These are phyloP conservation scores for Tulasnella sp. DNA, from an alignment of 768 basidiomycete species.

Conservation along the genomic window DNA sequence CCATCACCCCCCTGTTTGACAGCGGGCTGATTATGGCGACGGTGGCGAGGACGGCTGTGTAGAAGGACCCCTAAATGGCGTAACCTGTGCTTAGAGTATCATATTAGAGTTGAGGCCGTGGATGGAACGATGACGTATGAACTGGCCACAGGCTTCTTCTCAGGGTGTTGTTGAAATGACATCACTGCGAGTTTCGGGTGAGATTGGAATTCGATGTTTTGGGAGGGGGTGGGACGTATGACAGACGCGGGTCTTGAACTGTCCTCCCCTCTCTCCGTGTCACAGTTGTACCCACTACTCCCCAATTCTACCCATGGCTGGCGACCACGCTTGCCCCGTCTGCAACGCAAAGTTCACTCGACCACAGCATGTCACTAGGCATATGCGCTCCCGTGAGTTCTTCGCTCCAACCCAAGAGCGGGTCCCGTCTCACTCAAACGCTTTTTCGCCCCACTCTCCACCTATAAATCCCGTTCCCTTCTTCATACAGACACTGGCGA, in stretches of 20 bases:
- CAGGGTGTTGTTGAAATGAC: neutral
- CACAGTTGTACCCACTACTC: neutral
- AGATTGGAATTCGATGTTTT: neutral
- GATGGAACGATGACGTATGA: neutral
- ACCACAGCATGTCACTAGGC: conserved; percentile 80
- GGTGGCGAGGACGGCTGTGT: conserved; percentile 18
- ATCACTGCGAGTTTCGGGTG: neutral
- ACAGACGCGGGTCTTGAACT: no score
- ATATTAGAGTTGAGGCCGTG: neutral
- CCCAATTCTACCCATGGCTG: conserved; percentile 41
- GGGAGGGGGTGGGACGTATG: neutral
- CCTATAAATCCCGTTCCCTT: conserved; percentile 3
- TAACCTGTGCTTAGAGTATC: neutral
- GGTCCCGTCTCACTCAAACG: conserved; percentile 12
- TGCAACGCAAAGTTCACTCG: conserved; percentile 81
- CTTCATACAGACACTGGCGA: conserved; percentile 63
- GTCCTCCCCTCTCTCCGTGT: neutral
- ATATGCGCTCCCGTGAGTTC: conserved; percentile 60
- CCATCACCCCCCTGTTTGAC: conserved; percentile 5
- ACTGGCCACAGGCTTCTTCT: no score
- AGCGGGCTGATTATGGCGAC: conserved; percentile 30
- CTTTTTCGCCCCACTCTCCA: conserved; percentile 10
- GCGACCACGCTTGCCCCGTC: conserved; percentile 78
- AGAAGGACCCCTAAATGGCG: neutral
- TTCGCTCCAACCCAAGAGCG: neutral